These are phyloP conservation scores for Venustampulla echinocandica DNA, from an alignment of 495 filamentous ascomycete species.

Conservation along the genomic window DNA sequence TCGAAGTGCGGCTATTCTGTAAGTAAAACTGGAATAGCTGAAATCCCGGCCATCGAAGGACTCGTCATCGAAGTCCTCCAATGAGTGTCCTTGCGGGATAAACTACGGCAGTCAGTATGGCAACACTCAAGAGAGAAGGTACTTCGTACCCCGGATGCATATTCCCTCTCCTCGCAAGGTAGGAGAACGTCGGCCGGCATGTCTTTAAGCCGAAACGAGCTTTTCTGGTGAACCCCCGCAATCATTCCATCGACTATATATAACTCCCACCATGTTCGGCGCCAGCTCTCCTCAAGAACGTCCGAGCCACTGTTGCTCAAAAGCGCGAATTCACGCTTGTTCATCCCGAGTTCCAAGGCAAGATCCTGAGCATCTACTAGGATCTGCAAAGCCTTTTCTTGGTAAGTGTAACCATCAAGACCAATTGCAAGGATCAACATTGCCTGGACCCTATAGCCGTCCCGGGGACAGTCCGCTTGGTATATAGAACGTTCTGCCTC, in stretches of 20 bases:
- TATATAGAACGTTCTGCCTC: constrained; percentile 48
- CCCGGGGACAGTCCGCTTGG: constrained; percentile 37
- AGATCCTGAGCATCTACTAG: constrained; percentile 57
- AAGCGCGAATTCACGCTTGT: constrained; percentile 46
- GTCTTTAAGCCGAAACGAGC: constrained; percentile 48
- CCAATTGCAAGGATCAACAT: constrained; percentile 69
- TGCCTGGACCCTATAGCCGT: constrained; percentile 68
- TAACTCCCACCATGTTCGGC: constrained; percentile 88
- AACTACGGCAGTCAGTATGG: constrained; percentile 32
- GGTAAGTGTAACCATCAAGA: constrained; percentile 66
- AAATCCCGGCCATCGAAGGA: constrained; percentile 52
- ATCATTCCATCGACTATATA: constrained; percentile 69
- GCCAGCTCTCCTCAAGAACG: constrained; percentile 60
- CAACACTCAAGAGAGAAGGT: background rate
- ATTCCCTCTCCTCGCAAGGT: constrained; percentile 74
- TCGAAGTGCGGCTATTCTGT: constrained; percentile 64
- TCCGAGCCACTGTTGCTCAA: constrained; percentile 37
- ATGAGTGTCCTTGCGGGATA: constrained; percentile 51
- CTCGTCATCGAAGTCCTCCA: constrained; percentile 65
- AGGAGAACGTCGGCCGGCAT: constrained; percentile 51
- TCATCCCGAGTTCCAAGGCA: constrained; percentile 67
- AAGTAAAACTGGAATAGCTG: constrained; percentile 71
- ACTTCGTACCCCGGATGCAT: constrained; percentile 49
- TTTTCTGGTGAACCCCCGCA: constrained; percentile 46
- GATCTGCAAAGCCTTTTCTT: constrained; percentile 54